A percentile compares a stretch with the other conserved stretches of the same genome.
Evolutionary conservation across 2,329 filamentous ascomycete species (phyloP).

Genomic region (Zarea fungicola): DNA sequence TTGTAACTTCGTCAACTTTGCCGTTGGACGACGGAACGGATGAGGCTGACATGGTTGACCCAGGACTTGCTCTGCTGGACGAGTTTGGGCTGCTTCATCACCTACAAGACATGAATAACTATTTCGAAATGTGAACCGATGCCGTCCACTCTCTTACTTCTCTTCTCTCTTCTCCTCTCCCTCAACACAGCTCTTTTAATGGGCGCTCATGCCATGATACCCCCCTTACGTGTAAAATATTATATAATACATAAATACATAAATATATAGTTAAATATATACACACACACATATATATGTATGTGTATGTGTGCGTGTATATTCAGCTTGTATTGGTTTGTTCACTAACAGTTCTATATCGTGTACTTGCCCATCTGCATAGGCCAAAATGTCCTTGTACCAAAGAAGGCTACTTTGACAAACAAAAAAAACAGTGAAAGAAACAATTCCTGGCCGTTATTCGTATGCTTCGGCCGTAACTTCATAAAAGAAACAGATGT

Average conservation of each 20-base stretch:
- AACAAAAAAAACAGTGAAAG: neutral
- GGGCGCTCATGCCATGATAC: too few relatives aligned
- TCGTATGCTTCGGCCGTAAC: constrained; percentile 7
- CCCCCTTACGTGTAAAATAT: neutral
- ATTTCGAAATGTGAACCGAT: constrained; percentile 4
- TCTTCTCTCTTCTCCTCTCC: neutral
- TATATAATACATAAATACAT: too few relatives aligned
- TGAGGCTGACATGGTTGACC: too few relatives aligned
- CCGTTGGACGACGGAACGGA: constrained; percentile 1
- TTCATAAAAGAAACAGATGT: neutral
- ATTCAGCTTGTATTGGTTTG: neutral
- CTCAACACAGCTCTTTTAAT: too few relatives aligned
- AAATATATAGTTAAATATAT: too few relatives aligned
- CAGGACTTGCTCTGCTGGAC: constrained; percentile 4
- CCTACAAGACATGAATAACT: constrained; percentile 15
- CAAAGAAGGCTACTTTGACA: neutral
- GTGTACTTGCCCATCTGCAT: neutral
- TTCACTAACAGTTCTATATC: neutral
- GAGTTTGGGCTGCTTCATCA: constrained; percentile 10
- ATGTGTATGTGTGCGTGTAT: too few relatives aligned
- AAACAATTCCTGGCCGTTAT: neutral
- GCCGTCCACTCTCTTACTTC: neutral
- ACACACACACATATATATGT: too few relatives aligned
- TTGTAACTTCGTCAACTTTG: neutral
- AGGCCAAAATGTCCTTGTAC: neutral